These are phyloP conservation scores for Grifola frondosa DNA, from an alignment of 1,284 basidiomycete genomes.

Conservation along the genomic window DNA sequence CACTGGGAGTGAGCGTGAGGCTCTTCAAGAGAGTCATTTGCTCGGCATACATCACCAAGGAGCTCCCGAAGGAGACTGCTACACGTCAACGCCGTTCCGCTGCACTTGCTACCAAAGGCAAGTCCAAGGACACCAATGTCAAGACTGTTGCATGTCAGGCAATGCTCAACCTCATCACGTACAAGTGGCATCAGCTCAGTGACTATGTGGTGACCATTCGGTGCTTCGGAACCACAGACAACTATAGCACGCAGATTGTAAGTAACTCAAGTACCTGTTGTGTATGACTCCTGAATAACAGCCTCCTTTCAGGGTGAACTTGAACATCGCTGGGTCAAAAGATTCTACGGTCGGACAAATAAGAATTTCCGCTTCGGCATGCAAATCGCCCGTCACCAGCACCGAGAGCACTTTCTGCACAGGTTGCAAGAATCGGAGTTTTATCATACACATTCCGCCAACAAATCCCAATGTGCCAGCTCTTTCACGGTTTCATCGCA, in stretches of 20 bases:
- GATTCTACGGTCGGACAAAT: constrained; percentile 29
- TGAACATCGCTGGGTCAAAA: constrained; percentile 33
- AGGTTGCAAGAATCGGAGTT: too few species aligned
- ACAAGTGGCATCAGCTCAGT: constrained; percentile 34
- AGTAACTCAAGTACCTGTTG: too few species aligned
- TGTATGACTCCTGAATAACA: neutral
- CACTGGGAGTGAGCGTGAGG: constrained; percentile 12
- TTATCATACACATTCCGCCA: too few species aligned
- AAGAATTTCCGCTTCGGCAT: constrained; percentile 24
- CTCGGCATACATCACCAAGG: constrained; percentile 16
- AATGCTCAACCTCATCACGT: constrained; percentile 26
- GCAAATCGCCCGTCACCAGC: constrained; percentile 26
- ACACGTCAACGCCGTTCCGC: too few species aligned
- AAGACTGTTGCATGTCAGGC: too few species aligned
- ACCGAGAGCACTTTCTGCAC: constrained; percentile 2
- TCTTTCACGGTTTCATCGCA: too few species aligned
- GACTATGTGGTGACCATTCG: constrained; percentile 31
- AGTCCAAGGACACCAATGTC: too few species aligned
- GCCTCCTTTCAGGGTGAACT: constrained; percentile 28
- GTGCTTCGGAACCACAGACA: constrained; percentile 34
- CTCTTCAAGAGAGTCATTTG: constrained; percentile 22
- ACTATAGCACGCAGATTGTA: constrained; percentile 34
- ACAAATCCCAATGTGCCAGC: too few species aligned
- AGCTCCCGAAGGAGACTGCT: constrained; percentile 27
- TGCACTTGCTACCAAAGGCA: too few species aligned